Evolutionary conservation across 805 yeast genomes (phyloP).

Genomic region (Candida sithepensis): DNA sequence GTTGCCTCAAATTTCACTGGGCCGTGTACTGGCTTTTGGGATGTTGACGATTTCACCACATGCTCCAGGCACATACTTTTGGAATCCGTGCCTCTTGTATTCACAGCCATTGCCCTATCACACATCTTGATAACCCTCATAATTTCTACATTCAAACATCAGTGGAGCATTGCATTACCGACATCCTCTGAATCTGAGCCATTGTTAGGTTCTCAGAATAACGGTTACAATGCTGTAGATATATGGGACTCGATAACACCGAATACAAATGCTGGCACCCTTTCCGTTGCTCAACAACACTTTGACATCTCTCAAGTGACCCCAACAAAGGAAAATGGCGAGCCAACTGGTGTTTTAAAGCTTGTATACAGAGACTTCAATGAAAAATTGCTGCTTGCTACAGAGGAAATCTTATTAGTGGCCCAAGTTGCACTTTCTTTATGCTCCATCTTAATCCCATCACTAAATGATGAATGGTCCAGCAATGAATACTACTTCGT

Average conservation of each 20-base stretch:
- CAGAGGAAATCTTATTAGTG: conserved; percentile 40
- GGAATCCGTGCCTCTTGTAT: conserved; percentile 31
- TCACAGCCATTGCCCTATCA: conserved; percentile 31
- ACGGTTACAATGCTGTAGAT: conserved; percentile 22
- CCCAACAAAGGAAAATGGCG: conserved; percentile 55
- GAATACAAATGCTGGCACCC: not conserved
- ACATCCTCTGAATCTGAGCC: conserved; percentile 18
- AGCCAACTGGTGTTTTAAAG: conserved; percentile 52
- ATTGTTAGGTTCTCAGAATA: conserved; percentile 4
- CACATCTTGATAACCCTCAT: conserved; percentile 13
- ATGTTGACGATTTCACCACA: conserved; percentile 44
- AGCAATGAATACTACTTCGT: conserved; percentile 7
- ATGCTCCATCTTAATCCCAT: conserved; percentile 31
- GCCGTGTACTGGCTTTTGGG: conserved; percentile 22
- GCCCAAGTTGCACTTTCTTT: conserved; percentile 36
- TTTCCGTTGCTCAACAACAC: conserved; percentile 49
- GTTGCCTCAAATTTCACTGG: not conserved
- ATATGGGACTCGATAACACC: conserved; percentile 8
- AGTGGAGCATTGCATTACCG: not conserved
- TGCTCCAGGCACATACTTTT: conserved; percentile 39
- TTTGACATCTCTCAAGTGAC: conserved; percentile 58
- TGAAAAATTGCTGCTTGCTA: conserved; percentile 53
- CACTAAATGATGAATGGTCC: conserved; percentile 34
- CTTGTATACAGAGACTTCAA: conserved; percentile 42
- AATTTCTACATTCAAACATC: conserved; percentile 7